Evolutionary conservation across 192 early-diverging fungal species (phyloP), one percentile per base, ranked within the genome.

Genomic region (Linnemannia elongata): DNA sequence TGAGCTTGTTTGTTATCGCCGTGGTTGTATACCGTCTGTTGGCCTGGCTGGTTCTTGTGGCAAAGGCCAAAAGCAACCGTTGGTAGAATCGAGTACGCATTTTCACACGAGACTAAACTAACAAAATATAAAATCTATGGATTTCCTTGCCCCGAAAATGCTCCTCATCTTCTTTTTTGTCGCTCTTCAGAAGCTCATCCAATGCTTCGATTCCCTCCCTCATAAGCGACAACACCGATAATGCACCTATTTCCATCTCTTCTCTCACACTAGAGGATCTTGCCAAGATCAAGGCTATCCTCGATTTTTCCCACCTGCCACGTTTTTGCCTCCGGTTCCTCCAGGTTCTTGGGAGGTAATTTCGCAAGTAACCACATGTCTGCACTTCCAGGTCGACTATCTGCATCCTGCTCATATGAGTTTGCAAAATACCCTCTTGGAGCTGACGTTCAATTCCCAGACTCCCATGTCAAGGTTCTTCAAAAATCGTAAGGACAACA

Each of bases 1-100:
- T 87, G 85, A 79, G 85, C 24, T 39, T 87, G 41, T 87, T 87
- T 66, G 63, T 81, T 1, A 36, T 54, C 4, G 85, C 81, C 18
- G 69, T 87, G 41, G 30, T 81, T 27, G 52, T 36, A 3, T 87
- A 87, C 39, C 79, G 85, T 12, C 6, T 87, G 6, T 8, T 78
- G 13, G 79, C 85, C 4, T 87, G 79, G 79, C 6, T 78, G 54
- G 79, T 44, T 17, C 72, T 87, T 2, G 55, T 87, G 0, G 24
- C 45, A 38, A 87, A 87, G 70, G 85, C 81, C 57, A 87, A 81
- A 72, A 77, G 79, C 17, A 52, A 78, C 42, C 75, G 69, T 22
- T 87, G 85, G 85, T 87, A 87, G 44, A n/a, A n/a, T n/a, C n/a
- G n/a, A n/a, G n/a, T n/a, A n/a, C n/a, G n/a, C n/a, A n/a, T n/a